Conservation (phyloP, 2,329 filamentous ascomycete genomes). For the Septoria linicola region DNA sequence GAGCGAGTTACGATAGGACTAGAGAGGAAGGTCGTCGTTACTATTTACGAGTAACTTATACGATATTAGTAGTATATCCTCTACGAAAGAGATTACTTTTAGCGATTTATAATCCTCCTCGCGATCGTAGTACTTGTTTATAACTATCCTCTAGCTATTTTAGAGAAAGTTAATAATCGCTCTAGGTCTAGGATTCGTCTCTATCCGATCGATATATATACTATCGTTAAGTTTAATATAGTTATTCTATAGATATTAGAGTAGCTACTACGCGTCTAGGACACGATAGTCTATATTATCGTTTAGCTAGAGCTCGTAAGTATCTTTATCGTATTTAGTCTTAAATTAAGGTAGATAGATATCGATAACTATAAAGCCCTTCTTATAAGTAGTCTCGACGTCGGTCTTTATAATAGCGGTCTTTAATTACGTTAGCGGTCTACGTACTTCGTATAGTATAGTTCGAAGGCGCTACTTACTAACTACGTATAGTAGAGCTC, state of each 20-base stretch:
- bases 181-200: slow-evolving; percentile 83
- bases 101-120: slow-evolving; percentile 65
- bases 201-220: slow-evolving; percentile 78
- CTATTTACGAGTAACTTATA: slow-evolving; percentile 55
- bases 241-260: slow-evolving; percentile 93
- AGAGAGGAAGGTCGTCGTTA: slow-evolving; percentile 72
- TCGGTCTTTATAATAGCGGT: slow-evolving; percentile 78
- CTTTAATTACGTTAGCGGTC: slow-evolving; percentile 55
- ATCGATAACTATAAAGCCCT: slow-evolving; percentile 82
- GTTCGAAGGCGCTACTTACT: slow-evolving; percentile 55
- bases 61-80: slow-evolving; percentile 69
- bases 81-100: slow-evolving; percentile 78
- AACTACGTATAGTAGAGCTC: slow-evolving; percentile 86
- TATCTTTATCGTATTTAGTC: slow-evolving; percentile 52
- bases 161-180: slow-evolving; percentile 77
- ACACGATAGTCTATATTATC: slow-evolving; percentile 45
- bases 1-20: slow-evolving; percentile 80
- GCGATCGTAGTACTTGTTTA: slow-evolving; percentile 54
- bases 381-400: slow-evolving; percentile 75
- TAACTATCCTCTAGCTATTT: slow-evolving; percentile 34
- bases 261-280: slow-evolving; percentile 63
- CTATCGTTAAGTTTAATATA: slow-evolving; percentile 76
- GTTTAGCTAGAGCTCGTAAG: slow-evolving; percentile 45
- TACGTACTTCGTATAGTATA: slow-evolving; percentile 34
- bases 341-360: slow-evolving; percentile 83